phyloP scores from a whole-genome alignment of 805 yeast species.

The Vanderwaltozyma tropicalis region DNA sequence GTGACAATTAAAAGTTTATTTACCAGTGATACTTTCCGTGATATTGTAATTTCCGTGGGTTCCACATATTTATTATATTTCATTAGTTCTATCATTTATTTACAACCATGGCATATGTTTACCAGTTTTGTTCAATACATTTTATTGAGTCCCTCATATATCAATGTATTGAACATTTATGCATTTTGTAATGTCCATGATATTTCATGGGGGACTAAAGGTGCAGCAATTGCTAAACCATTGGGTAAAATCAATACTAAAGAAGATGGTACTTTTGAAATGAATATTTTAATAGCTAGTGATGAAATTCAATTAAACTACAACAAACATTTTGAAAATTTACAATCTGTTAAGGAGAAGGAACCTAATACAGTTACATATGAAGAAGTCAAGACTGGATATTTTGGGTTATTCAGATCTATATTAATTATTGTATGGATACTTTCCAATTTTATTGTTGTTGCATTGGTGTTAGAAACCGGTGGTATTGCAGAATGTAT shows the following conservation, averaged over 20 bases:
- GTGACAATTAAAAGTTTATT: slow-evolving; percentile 39
- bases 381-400: slow-evolving; percentile 57
- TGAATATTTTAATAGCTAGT: slow-evolving; percentile 64
- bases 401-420: slow-evolving; percentile 85
- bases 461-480: slow-evolving; percentile 73
- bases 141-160: slow-evolving; percentile 76
- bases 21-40: slow-evolving; percentile 66
- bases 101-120: slow-evolving; percentile 89
- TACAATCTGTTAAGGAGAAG: slow-evolving; percentile 33
- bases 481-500: slow-evolving; percentile 55
- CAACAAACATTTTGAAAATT: slow-evolving; percentile 47
- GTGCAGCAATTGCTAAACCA: slow-evolving; percentile 52
- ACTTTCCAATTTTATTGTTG: slow-evolving; percentile 68
- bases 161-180: slow-evolving; percentile 84
- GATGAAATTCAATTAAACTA: slow-evolving; percentile 71
- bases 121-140: slow-evolving; percentile 81
- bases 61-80: slow-evolving; percentile 79
- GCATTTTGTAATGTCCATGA: slow-evolving; percentile 96
- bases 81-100: slow-evolving; percentile 64
- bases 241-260: slow-evolving; percentile 76
- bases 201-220: slow-evolving; percentile 96
- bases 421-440: slow-evolving; percentile 85
- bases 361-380: slow-evolving; percentile 27
- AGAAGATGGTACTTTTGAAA: slow-evolving; percentile 52
- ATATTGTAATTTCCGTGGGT: slow-evolving; percentile 72